phyloP scores from a whole-genome alignment of 2,329 filamentous ascomycete genomes.

The Bipolaris sorokiniana region DNA sequence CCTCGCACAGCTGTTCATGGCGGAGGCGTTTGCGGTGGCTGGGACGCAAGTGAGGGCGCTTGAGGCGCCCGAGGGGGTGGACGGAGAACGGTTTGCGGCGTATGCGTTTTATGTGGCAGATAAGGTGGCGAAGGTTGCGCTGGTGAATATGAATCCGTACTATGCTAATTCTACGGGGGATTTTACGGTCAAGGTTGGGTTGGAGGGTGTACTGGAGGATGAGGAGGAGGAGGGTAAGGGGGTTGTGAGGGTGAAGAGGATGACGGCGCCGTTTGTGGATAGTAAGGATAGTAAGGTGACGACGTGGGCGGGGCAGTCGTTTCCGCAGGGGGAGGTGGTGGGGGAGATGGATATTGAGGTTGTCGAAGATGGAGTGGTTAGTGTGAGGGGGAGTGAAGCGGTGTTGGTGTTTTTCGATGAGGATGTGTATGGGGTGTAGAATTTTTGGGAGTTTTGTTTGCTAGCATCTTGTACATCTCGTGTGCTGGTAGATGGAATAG shows the following conservation, averaged over 20 bases:
- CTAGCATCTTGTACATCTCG: background rate
- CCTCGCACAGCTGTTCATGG: constrained; percentile 16
- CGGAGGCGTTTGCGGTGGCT: constrained; percentile 9
- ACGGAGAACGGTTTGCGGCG: constrained; percentile 10
- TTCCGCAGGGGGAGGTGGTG: constrained; percentile 10
- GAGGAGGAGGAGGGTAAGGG: too few relatives aligned
- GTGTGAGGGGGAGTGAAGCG: constrained; percentile 14
- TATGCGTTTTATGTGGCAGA: constrained; percentile 18
- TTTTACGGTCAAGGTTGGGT: constrained; percentile 2
- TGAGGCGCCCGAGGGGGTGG: background rate
- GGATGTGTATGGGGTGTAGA: constrained; percentile 9
- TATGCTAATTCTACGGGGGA: constrained; percentile 9
- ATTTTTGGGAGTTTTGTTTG: background rate
- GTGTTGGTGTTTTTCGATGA: constrained; percentile 14
- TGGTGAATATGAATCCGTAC: constrained; percentile 18
- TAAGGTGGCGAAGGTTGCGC: constrained; percentile 9
- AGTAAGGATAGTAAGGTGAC: constrained; percentile 6
- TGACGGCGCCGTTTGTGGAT: constrained; percentile 11
- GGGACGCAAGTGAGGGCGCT: constrained; percentile 7
- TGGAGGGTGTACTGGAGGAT: background rate
- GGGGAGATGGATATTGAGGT: constrained; percentile 12
- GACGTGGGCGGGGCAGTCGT: constrained; percentile 16
- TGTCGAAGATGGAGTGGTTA: background rate
- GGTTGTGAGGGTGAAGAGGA: background rate
- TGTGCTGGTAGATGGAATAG: too few relatives aligned